Base-by-base conservation (phyloP, 768 basidiomycete genomes). In the Strobilomyces confusus region DNA sequence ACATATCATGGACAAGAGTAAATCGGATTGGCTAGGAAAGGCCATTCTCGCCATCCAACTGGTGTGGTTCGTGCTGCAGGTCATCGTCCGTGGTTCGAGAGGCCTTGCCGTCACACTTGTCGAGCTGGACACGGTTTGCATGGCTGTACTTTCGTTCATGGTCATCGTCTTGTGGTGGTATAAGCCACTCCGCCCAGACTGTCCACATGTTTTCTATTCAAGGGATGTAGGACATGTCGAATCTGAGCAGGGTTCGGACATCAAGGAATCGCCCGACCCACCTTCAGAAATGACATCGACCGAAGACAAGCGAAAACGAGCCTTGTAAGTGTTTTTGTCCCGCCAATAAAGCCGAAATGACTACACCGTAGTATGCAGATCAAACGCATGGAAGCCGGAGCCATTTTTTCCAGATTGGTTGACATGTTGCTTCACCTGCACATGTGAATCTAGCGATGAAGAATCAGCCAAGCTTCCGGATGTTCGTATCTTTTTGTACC, bases 91-190 rank as follows among this genome's bases (percentile, higher is more conserved):
- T 14, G 23, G 36, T 25, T 37, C n/a, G 9, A 15, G 5, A 0
- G 43, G 38, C 11, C 23, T 50, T 11, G 48, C 19, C 2, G 32
- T 55, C 48, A 50, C 54, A n/a, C n/a, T n/a, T n/a, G n/a, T n/a
- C n/a, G n/a, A n/a, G n/a, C n/a, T n/a, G n/a, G n/a, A n/a, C n/a
- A n/a, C n/a, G n/a, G n/a, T n/a, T n/a, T n/a, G n/a, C n/a, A n/a
- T n/a, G n/a, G n/a, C n/a, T n/a, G n/a, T 25, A 2, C 43, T 55
- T 12, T 22, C 48, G 1, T 17, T 50, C 11, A 11, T 40, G 19
- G 22, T 40, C 14, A n/a, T 55, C 32, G 23, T 25, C 22, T 40
- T 55, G 9, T 55, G 54, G 54, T 40, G 42, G 43, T n/a, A n/a
- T n/a, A n/a, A n/a, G n/a, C n/a, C n/a, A n/a, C n/a, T n/a, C n/a